Conservation (phyloP, 202 grass and related monocot genomes). For the Musa balbisiana region DNA sequence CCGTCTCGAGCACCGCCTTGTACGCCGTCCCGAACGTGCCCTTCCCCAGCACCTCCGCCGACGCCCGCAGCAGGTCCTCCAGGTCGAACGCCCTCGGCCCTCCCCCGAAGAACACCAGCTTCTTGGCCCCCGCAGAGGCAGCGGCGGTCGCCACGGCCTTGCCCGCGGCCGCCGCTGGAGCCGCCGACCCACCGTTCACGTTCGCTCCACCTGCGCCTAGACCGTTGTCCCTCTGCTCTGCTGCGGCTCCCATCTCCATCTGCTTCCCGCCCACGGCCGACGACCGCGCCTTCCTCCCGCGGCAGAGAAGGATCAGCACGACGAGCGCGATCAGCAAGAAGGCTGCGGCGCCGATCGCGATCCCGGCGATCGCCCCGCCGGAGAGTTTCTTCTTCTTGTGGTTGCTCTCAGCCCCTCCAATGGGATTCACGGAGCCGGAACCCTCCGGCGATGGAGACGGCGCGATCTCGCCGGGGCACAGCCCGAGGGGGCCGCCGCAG, state of each 20-base stretch:
- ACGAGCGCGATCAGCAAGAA: slow-evolving; percentile 46
- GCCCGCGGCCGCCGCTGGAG: slow-evolving; percentile 3
- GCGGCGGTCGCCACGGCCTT: slow-evolving; percentile 12
- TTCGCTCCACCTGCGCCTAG: neutral
- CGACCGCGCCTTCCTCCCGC: slow-evolving; percentile 32
- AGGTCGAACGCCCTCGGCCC: slow-evolving; percentile 57
- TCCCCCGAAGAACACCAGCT: slow-evolving; percentile 34
- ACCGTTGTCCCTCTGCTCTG: neutral
- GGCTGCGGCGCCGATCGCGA: slow-evolving; percentile 62
- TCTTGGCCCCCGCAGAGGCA: slow-evolving; percentile 21
- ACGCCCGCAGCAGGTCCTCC: slow-evolving; percentile 66
- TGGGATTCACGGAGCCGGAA: slow-evolving; percentile 13
- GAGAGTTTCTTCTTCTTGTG: slow-evolving; percentile 75
- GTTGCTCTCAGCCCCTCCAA: neutral
- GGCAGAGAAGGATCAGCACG: slow-evolving; percentile 57
- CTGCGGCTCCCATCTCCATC: slow-evolving; percentile 7
- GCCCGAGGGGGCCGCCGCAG: slow-evolving; percentile 56
- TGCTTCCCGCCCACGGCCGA: slow-evolving; percentile 30
- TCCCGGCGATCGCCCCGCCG: slow-evolving; percentile 86
- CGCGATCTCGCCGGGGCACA: slow-evolving; percentile 54
- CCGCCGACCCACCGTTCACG: neutral
- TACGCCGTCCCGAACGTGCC: slow-evolving; percentile 94
- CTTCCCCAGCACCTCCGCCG: slow-evolving; percentile 78
- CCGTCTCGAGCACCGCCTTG: slow-evolving; percentile 91
- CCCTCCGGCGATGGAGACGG: slow-evolving; percentile 24